These are phyloP conservation scores for Eutrema salsugineum DNA, from an alignment of 441 rosid genomes.

Conservation along the genomic window DNA sequence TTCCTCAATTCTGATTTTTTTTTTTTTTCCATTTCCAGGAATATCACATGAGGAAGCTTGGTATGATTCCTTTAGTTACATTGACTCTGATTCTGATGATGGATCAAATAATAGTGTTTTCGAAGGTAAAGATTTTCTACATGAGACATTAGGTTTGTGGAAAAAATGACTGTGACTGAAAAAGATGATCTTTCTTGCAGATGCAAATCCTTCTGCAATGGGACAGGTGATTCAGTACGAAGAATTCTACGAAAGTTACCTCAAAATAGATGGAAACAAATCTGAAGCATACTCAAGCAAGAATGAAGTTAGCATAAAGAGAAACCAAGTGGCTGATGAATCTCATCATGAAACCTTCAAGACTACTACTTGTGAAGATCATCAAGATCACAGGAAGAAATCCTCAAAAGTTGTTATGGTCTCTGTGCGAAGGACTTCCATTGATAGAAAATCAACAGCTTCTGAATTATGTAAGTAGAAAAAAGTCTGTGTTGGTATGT, in stretches of 20 bases:
- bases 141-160: not conserved
- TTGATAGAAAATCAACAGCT: conserved; percentile 36
- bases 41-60: conserved; percentile 78
- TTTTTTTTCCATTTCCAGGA: conserved; percentile 34
- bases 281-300: conserved; percentile 34
- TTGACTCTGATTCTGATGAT: conserved; percentile 85
- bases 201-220: conserved; percentile 45
- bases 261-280: conserved; percentile 53
- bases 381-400: conserved; percentile 47
- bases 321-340: conserved; percentile 48
- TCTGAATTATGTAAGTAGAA: conserved; percentile 42
- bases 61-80: conserved; percentile 74
- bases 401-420: conserved; percentile 67
- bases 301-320: conserved; percentile 35
- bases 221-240: conserved; percentile 60
- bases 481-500: not conserved
- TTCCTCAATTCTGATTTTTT: not conserved
- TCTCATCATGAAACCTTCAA: conserved; percentile 34
- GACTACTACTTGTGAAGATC: conserved; percentile 41
- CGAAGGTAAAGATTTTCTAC: conserved; percentile 38
- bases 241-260: conserved; percentile 55
- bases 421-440: conserved; percentile 60
- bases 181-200: conserved; percentile 24
- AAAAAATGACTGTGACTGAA: not conserved
- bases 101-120: conserved; percentile 61